phyloP scores from a whole-genome alignment of 2,329 filamentous ascomycete genomes.

The Botrytis tulipae region DNA sequence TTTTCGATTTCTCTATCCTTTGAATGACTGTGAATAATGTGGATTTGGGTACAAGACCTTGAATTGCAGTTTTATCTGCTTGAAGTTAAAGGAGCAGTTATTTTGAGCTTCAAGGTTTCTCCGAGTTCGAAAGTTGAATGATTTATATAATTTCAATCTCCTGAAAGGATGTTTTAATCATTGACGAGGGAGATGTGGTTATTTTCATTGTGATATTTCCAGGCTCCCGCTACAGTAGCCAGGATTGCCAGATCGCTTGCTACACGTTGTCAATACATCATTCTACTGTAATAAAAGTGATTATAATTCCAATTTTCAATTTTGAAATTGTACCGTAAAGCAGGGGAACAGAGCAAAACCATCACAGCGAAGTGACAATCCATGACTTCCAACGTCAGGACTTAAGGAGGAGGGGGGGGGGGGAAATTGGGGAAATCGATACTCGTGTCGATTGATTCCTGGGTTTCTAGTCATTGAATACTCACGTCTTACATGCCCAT shows the following conservation, averaged over 20 bases:
- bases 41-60: too few relatives aligned
- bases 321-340: neutral
- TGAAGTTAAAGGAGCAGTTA: neutral
- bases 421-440: neutral
- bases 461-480: neutral
- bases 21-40: neutral
- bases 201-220: neutral
- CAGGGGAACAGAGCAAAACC: neutral
- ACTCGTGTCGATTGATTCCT: neutral
- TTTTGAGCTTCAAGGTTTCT: neutral
- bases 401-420: neutral
- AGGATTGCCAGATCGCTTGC: neutral
- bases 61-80: neutral
- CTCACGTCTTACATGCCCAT: neutral
- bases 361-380: neutral
- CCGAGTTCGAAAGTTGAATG: neutral
- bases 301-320: neutral
- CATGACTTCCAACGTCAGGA: neutral
- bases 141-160: neutral
- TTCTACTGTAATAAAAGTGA: neutral
- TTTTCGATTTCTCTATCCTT: neutral
- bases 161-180: neutral
- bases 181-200: neutral
- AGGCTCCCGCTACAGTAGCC: neutral
- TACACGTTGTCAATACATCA: neutral